These are phyloP conservation scores for Hanseniaspora osmophila DNA, from an alignment of 805 yeast genomes.

Conservation along the genomic window DNA sequence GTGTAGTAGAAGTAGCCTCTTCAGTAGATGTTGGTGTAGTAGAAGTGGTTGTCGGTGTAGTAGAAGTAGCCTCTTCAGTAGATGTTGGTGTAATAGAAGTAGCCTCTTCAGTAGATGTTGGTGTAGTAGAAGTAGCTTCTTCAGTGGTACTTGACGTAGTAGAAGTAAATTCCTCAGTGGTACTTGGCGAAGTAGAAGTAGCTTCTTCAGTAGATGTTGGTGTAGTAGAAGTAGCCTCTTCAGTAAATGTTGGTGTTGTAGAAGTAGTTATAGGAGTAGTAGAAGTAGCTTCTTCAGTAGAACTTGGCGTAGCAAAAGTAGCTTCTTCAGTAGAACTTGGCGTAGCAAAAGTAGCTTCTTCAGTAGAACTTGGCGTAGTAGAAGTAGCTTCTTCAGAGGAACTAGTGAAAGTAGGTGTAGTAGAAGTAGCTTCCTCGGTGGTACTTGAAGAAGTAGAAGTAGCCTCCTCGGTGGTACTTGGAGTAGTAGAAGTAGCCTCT, in stretches of 20 bases:
- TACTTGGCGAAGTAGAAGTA: background rate
- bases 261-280: background rate
- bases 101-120: constrained; percentile 25
- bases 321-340: background rate
- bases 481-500: constrained; percentile 4
- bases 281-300: constrained; percentile 1
- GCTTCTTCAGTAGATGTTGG: background rate
- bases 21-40: background rate
- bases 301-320: background rate
- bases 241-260: constrained; percentile 9
- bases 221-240: background rate
- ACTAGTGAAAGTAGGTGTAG: constrained; percentile 13
- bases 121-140: constrained; percentile 13
- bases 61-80: background rate
- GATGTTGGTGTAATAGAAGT: constrained; percentile 18
- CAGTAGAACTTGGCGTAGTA: constrained; percentile 4
- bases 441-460: constrained; percentile 18
- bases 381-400: constrained; percentile 2
- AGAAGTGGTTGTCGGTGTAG: constrained; percentile 2
- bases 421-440: constrained; percentile 24
- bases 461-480: constrained; percentile 10
- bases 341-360: constrained; percentile 3
- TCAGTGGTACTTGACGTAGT: constrained; percentile 6
- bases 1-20: background rate
- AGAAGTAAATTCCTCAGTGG: too few relatives aligned